Evolutionary conservation across 1,284 basidiomycete species (phyloP).

Genomic region (Mycena citricolor): DNA sequence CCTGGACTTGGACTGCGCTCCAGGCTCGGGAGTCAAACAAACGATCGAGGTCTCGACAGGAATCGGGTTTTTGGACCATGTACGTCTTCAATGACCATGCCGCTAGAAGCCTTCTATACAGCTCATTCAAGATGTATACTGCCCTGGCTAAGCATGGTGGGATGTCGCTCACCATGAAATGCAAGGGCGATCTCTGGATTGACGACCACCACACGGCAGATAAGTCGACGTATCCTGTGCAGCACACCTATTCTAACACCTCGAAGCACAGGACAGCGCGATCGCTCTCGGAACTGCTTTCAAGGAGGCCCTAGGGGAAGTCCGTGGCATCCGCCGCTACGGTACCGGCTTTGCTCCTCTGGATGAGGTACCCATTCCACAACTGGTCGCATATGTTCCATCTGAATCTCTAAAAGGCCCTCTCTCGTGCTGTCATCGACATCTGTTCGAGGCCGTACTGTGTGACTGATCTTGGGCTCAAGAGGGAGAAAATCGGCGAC

Average conservation of each 20-base stretch:
- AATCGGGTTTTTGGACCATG: conserved; percentile 98
- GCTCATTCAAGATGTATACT: conserved; percentile 84
- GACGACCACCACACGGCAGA: conserved; percentile 99
- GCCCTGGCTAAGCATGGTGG: conserved; percentile 93
- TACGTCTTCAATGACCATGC: too few species aligned
- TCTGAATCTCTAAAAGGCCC: conserved; percentile 57
- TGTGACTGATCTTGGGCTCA: conserved; percentile 85
- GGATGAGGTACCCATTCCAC: conserved; percentile 75
- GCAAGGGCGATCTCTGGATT: conserved; percentile 95
- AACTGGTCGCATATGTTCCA: conserved; percentile 1
- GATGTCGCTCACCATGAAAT: conserved; percentile 87
- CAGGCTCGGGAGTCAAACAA: conserved; percentile 66
- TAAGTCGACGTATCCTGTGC: conserved; percentile 45
- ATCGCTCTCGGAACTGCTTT: conserved; percentile 93
- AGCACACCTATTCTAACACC: conserved; percentile 5
- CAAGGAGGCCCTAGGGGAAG: conserved; percentile 93
- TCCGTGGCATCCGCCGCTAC: conserved; percentile 93
- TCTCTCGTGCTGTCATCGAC: conserved; percentile 95
- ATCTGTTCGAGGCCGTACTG: conserved; percentile 98
- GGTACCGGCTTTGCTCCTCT: conserved; percentile 96
- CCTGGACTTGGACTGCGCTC: conserved; percentile 81
- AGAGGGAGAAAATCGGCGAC: conserved; percentile 96
- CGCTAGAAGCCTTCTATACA: too few species aligned
- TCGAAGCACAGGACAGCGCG: conserved; percentile 79
- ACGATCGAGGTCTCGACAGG: conserved; percentile 89